Conservation (phyloP, 2,329 filamentous ascomycete genomes). For the Emmonsia crescens region DNA sequence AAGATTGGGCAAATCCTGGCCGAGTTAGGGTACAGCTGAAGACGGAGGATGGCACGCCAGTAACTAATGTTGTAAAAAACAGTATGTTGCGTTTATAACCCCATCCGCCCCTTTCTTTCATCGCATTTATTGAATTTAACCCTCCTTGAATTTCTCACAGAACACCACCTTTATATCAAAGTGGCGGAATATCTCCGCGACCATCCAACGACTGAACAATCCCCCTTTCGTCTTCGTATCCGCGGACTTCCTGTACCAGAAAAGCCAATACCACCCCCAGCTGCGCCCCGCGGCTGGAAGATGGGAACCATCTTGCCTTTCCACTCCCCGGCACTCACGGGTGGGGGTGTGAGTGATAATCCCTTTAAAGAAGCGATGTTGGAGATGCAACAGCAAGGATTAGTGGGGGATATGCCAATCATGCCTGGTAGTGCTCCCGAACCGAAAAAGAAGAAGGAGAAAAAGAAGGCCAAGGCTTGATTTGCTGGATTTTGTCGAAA, state of each 20-base stretch:
- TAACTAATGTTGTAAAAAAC: constrained; percentile 49
- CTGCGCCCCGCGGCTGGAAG: constrained; percentile 83
- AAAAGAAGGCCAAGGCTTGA: constrained; percentile 39
- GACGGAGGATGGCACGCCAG: constrained; percentile 39
- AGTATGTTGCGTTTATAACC: constrained; percentile 37
- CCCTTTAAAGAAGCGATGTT: constrained; percentile 95
- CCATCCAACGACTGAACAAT: constrained; percentile 65
- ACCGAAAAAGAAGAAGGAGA: constrained; percentile 38
- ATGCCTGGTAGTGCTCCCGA: constrained; percentile 32
- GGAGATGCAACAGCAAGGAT: constrained; percentile 58
- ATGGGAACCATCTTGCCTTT: constrained; percentile 74
- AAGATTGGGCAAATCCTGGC: constrained; percentile 96
- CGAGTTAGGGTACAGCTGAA: constrained; percentile 69
- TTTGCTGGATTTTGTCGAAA: neutral
- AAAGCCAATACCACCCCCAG: constrained; percentile 60
- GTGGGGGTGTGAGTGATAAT: constrained; percentile 88
- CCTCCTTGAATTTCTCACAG: constrained; percentile 19
- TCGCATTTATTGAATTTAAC: constrained; percentile 3
- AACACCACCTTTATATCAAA: constrained; percentile 79
- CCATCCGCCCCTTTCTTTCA: neutral
- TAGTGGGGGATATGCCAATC: constrained; percentile 37
- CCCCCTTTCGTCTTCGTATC: constrained; percentile 61
- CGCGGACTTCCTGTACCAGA: constrained; percentile 58
- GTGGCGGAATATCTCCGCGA: constrained; percentile 64
- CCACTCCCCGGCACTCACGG: constrained; percentile 79